Conservation (phyloP, 768 basidiomycete species). For the Suillus alpinus region DNA sequence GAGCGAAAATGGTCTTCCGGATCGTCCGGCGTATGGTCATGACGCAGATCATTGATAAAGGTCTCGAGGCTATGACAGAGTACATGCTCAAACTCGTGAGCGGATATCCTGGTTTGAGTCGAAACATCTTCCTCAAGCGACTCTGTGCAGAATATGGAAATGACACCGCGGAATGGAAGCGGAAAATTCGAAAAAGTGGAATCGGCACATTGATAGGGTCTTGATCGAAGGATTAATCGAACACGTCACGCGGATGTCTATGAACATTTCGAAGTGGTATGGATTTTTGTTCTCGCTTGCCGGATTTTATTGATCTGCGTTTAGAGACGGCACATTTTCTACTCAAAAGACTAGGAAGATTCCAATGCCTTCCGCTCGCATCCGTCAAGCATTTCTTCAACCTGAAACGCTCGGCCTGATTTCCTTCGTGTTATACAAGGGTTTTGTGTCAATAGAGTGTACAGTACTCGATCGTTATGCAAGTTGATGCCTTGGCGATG, state of each 20-base stretch:
- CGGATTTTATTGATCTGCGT: neutral
- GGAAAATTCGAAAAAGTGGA: neutral
- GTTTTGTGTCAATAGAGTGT: neutral
- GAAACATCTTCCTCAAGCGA: neutral
- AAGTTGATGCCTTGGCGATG: neutral
- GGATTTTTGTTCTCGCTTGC: neutral
- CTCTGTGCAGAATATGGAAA: neutral
- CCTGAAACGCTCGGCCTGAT: neutral
- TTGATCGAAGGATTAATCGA: neutral
- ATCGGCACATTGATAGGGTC: neutral
- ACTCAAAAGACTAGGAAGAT: neutral
- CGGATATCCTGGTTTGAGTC: constrained; percentile 16
- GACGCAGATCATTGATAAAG: constrained; percentile 2
- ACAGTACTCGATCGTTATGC: neutral
- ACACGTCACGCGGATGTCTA: no score
- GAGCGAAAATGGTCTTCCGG: constrained; percentile 13
- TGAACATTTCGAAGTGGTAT: neutral
- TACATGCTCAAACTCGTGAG: constrained; percentile 18
- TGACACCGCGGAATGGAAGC: neutral
- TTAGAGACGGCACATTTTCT: neutral
- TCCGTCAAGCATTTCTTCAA: neutral
- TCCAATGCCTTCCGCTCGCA: neutral
- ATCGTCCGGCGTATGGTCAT: constrained; percentile 11
- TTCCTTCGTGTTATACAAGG: neutral
- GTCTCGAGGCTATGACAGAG: constrained; percentile 11